phyloP scores from a whole-genome alignment of 139 green algal genomes.

The Chlorella sp. region DNA sequence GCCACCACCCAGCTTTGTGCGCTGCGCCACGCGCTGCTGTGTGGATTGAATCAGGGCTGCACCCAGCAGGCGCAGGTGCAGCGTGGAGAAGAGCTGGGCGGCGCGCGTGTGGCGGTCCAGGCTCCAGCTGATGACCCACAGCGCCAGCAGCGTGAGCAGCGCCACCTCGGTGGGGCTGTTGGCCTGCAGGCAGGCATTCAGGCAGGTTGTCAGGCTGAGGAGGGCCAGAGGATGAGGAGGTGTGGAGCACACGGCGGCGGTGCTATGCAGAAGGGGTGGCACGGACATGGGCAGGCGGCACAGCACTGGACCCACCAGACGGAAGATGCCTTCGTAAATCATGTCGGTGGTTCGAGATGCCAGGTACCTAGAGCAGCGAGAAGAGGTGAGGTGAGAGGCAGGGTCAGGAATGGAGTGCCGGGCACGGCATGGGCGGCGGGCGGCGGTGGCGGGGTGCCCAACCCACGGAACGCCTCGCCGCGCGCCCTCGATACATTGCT shows the following conservation, averaged over 20 bases:
- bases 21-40: neutral
- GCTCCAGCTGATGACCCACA: constrained; percentile 11
- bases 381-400: neutral
- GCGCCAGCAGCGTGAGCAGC: neutral
- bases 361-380: constrained; percentile 2
- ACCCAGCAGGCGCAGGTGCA: constrained; percentile 20
- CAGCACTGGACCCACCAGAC: constrained; percentile 3
- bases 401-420: neutral
- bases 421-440: neutral
- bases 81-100: constrained; percentile 4
- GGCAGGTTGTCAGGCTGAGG: neutral
- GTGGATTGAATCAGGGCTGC: neutral
- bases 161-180: constrained; percentile 3
- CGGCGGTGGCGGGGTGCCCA: neutral
- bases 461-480: too few species aligned
- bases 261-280: neutral
- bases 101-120: constrained; percentile 4
- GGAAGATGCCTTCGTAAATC: constrained; percentile 4
- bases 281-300: too few species aligned
- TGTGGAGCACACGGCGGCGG: neutral
- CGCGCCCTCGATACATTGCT: too few species aligned
- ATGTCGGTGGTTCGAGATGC: neutral
- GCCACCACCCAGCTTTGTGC: too few species aligned
- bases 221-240: neutral
- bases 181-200: neutral